phyloP scores from a whole-genome alignment of 164 flowering plant species.

The Brasenia schreberi region DNA sequence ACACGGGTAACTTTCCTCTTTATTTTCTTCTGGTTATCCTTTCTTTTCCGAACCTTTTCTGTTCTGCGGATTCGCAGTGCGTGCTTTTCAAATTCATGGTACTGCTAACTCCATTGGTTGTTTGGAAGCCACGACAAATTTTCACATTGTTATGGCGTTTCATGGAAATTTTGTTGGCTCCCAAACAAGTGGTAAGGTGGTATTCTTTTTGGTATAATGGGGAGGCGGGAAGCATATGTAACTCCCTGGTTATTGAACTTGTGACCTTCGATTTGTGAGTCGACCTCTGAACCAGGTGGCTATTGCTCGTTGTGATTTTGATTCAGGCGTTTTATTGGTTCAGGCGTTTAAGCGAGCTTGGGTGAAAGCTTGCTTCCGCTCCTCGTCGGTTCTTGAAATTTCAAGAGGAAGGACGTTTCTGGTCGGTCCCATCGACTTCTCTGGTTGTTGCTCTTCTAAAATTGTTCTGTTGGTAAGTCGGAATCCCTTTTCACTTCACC shows the following conservation, averaged over 20 bases:
- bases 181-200: not conserved
- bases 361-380: conserved; percentile 53
- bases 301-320: not conserved
- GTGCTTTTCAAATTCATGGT: no score
- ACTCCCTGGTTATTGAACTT: not conserved
- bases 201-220: not conserved
- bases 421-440: conserved; percentile 50
- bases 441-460: conserved; percentile 63
- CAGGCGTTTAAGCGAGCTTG: conserved; percentile 69
- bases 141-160: no score
- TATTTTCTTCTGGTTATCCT: not conserved
- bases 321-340: conserved; percentile 1
- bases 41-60: not conserved
- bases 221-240: not conserved
- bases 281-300: not conserved
- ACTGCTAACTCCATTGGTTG: no score
- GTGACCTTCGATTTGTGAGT: no score
- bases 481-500: not conserved
- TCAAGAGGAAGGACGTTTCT: conserved; percentile 37
- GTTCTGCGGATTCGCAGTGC: not conserved
- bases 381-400: conserved; percentile 27
- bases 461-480: conserved; percentile 50
- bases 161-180: not conserved
- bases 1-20: conserved; percentile 29
- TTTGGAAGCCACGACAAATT: no score